These are phyloP conservation scores for Melanogaster broomeanus DNA, from an alignment of 768 basidiomycete genomes.

Conservation along the genomic window DNA sequence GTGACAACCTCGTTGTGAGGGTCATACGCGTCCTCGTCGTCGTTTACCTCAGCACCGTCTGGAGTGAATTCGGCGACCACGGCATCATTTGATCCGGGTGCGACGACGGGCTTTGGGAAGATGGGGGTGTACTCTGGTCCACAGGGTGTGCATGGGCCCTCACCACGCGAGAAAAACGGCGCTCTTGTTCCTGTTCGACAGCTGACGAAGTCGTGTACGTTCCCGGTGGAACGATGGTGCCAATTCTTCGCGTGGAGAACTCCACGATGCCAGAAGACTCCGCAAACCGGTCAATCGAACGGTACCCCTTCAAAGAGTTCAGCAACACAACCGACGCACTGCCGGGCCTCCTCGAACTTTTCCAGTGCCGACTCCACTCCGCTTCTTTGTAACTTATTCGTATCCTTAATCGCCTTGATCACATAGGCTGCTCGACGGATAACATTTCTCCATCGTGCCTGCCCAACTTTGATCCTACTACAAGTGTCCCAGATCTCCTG, in stretches of 20 bases:
- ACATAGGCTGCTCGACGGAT: slow-evolving; percentile 1
- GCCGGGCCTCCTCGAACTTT: not conserved
- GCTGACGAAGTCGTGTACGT: slow-evolving; percentile 4
- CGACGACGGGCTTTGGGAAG: slow-evolving; percentile 36
- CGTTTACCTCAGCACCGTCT: not conserved
- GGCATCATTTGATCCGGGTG: slow-evolving; percentile 29
- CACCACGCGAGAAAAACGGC: slow-evolving; percentile 46
- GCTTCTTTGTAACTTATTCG: not conserved
- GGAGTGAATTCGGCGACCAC: slow-evolving; percentile 10
- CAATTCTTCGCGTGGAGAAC: slow-evolving; percentile 58
- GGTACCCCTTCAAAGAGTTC: not conserved
- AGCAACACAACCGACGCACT: not conserved
- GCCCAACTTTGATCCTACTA: not conserved
- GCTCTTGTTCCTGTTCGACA: slow-evolving; percentile 46
- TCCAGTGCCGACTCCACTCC: not conserved
- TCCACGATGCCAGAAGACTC: slow-evolving; percentile 65
- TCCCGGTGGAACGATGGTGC: slow-evolving; percentile 42
- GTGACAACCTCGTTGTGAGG: slow-evolving; percentile 29
- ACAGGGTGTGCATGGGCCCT: slow-evolving; percentile 47
- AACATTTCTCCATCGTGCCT: slow-evolving; percentile 1
- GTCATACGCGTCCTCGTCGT: slow-evolving; percentile 37
- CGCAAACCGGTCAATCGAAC: no score
- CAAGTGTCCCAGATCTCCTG: not conserved
- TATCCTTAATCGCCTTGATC: slow-evolving; percentile 1
- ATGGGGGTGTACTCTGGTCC: slow-evolving; percentile 36